Percentiles rank a stretch among this genome's conserved stretches.
These are phyloP conservation scores for Trichoderma erinaceum DNA, from an alignment of 495 filamentous ascomycete species.

Conservation along the genomic window DNA sequence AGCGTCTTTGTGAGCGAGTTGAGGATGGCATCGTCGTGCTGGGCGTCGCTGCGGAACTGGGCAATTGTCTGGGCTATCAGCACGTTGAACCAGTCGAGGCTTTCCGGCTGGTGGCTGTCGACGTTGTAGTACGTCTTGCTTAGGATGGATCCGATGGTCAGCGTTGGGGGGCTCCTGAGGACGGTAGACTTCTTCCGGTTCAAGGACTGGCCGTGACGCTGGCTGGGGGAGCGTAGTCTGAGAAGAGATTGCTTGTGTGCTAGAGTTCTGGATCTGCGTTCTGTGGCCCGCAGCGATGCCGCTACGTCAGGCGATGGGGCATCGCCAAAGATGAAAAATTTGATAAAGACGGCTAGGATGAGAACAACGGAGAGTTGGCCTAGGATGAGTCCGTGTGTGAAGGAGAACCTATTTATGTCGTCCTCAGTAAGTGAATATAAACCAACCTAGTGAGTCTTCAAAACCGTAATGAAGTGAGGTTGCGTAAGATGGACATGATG, in stretches of 20 bases:
- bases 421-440: neutral
- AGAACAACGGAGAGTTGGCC: constrained; percentile 89
- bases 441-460: neutral
- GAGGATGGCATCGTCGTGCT: constrained; percentile 87
- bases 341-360: constrained; percentile 89
- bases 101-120: constrained; percentile 92
- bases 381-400: constrained; percentile 87
- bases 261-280: constrained; percentile 57
- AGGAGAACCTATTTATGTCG: constrained; percentile 65
- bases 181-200: constrained; percentile 72
- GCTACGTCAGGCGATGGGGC: constrained; percentile 73
- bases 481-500: neutral
- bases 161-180: constrained; percentile 55
- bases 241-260: constrained; percentile 64
- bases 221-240: constrained; percentile 41
- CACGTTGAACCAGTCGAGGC: constrained; percentile 99
- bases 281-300: constrained; percentile 59
- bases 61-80: constrained; percentile 94
- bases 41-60: constrained; percentile 85
- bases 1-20: constrained; percentile 82
- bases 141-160: constrained; percentile 83
- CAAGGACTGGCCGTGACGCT: constrained; percentile 39
- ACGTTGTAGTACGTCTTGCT: constrained; percentile 98
- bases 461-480: neutral
- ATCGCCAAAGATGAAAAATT: constrained; percentile 99